Base-by-base conservation (phyloP, 257 asterid genomes). In the Penstemon davidsonii region DNA sequence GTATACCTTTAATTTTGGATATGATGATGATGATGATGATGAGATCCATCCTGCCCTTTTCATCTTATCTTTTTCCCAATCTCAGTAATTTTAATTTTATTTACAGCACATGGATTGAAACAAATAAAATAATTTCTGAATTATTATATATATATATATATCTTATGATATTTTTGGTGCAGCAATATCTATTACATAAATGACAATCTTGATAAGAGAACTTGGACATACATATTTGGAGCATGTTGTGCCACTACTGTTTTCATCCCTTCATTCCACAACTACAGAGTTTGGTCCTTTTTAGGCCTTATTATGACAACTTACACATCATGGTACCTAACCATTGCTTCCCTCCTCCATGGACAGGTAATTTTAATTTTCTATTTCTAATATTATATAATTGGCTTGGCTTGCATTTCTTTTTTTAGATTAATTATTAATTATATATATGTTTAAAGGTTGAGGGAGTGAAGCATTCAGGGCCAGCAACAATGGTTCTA, bases 171-270 rank as follows among this genome's bases (percentile, higher is more conserved):
- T 10, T 58, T 61, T 55, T 15, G 18, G 10, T 54, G 87, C 95
- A 89, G 96, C 62, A 89, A 89, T 77, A 89, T 89, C 59, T 89
- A 89, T 60, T 89, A 89, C 78, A 83, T 89, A 74, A 89, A 89
- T 73, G 96, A 89, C 85, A 80, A 83, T 71, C 96, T 89, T 66
- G 96, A 88, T 65, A 88, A 88, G 87, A 88, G 96, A 69, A 88
- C 90, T 60, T 89, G 96, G 96, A 87, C 96, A n/a, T 89, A 89
- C 77, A 84, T 89, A 49, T 89, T 89, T 74, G 96, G 96, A 76
- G 96, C 95, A 0, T 89, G 96, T 73, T 89, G 96, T 82, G 94
- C 94, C 15, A 83, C 96, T 19, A 88, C 96, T 4, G 96, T 88
- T 7, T 88, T 86, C 68, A 85, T 88, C 74, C 96, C 96, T 6